Percentiles rank a stretch among this genome's conserved stretches.
Conservation (phyloP, 805 yeast genomes). For the Candida loeiensis region DNA sequence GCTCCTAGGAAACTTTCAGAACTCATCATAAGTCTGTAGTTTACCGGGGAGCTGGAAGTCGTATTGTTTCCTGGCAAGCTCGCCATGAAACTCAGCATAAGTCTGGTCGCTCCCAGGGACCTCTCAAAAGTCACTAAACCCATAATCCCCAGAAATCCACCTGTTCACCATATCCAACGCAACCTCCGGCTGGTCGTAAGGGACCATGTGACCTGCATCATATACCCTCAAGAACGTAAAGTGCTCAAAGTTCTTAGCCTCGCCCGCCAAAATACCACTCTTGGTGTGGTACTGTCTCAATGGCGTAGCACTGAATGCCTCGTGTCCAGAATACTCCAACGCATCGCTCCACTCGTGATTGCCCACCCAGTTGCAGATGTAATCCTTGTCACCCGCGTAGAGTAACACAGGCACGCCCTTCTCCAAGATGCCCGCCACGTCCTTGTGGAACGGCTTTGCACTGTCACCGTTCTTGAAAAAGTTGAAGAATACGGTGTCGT, state of each 20-base stretch:
- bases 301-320: conserved; percentile 15
- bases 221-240: conserved; percentile 81
- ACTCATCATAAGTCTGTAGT: no score
- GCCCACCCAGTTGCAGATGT: conserved; percentile 46
- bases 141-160: conserved; percentile 73
- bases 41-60: no score
- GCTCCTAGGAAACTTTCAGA: no score
- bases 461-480: conserved; percentile 61
- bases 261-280: conserved; percentile 48
- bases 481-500: conserved; percentile 47
- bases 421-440: conserved; percentile 43
- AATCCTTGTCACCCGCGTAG: conserved; percentile 46
- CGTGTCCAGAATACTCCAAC: conserved; percentile 19
- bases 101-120: neutral
- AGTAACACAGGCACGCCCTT: conserved; percentile 37
- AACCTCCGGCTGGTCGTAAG: conserved; percentile 78
- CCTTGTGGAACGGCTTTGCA: conserved; percentile 68
- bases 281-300: conserved; percentile 19
- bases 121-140: conserved; percentile 8
- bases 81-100: neutral
- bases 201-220: conserved; percentile 97
- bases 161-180: conserved; percentile 78
- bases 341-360: conserved; percentile 36
- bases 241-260: conserved; percentile 65
- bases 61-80: no score